Percentiles rank a stretch among this genome's conserved stretches.
Evolutionary conservation across 202 grass and related monocot species (phyloP).

Genomic region (Sporobolus alterniflorus): DNA sequence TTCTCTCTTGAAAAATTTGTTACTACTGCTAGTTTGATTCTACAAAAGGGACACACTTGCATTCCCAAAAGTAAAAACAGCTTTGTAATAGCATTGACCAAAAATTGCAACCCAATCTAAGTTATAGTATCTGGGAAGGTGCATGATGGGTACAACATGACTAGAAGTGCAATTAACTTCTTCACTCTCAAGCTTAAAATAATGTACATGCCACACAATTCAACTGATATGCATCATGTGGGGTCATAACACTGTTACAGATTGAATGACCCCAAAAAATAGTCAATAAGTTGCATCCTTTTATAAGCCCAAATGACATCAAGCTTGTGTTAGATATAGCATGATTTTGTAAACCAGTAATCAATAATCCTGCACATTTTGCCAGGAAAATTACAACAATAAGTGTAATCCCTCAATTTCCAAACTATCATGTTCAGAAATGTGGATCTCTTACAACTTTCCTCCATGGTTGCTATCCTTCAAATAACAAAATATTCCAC

Average conservation of each 20-base stretch:
- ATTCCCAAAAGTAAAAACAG: not conserved
- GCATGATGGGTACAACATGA: not conserved
- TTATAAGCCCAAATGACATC: slow-evolving; percentile 25
- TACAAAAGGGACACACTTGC: not conserved
- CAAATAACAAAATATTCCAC: slow-evolving; percentile 12
- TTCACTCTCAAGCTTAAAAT: slow-evolving; percentile 18
- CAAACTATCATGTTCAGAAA: slow-evolving; percentile 38
- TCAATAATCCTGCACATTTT: slow-evolving; percentile 30
- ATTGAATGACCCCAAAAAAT: slow-evolving; percentile 4
- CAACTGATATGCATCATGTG: slow-evolving; percentile 5
- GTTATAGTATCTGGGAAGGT: not conserved
- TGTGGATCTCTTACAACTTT: slow-evolving; percentile 14
- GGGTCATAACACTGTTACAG: not conserved
- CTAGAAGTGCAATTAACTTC: not conserved
- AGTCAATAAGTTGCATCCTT: not conserved
- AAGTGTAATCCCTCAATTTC: slow-evolving; percentile 14
- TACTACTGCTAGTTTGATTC: not conserved
- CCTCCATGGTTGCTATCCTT: not conserved
- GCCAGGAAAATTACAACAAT: slow-evolving; percentile 33
- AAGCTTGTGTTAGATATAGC: slow-evolving; percentile 22
- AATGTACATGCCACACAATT: not conserved
- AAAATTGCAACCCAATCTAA: not conserved
- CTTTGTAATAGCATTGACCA: slow-evolving; percentile 2
- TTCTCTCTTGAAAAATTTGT: not conserved
- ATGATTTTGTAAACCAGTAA: slow-evolving; percentile 20